Percentiles rank a stretch among this genome's conserved stretches.
Evolutionary conservation across 2,329 filamentous ascomycete genomes (phyloP).

Genomic region (Paraphaeosphaeria sporulosa): DNA sequence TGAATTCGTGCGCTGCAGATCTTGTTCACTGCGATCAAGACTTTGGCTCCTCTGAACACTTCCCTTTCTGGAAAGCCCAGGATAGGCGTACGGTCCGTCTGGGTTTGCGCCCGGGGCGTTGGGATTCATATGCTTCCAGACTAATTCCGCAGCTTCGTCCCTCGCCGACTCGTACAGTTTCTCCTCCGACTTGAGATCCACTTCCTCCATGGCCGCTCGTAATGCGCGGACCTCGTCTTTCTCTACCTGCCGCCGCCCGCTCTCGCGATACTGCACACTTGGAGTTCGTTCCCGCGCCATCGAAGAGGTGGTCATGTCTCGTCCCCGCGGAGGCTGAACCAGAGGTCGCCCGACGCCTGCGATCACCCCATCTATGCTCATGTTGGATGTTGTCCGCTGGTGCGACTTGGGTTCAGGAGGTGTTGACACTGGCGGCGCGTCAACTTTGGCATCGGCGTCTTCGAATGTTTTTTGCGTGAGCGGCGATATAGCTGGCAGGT

Average conservation of each 20-base stretch:
- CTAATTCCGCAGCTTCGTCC: constrained; percentile 79
- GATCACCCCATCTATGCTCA: constrained; percentile 39
- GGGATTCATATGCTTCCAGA: constrained; percentile 78
- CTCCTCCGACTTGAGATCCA: constrained; percentile 71
- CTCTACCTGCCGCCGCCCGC: constrained; percentile 79
- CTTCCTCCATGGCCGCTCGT: constrained; percentile 75
- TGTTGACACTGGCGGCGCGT: constrained; percentile 25
- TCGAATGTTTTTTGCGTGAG: constrained; percentile 34
- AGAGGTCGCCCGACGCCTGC: constrained; percentile 40
- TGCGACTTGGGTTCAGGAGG: constrained; percentile 36
- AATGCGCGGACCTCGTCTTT: constrained; percentile 77
- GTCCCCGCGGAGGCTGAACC: constrained; percentile 50
- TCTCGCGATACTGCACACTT: constrained; percentile 72
- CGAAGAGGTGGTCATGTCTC: constrained; percentile 50
- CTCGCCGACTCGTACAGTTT: constrained; percentile 74
- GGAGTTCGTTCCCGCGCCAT: constrained; percentile 59
- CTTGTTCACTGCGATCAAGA: constrained; percentile 38
- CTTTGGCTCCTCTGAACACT: constrained; percentile 69
- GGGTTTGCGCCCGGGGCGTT: constrained; percentile 68
- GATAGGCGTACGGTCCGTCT: constrained; percentile 62
- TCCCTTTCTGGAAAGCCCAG: constrained; percentile 72
- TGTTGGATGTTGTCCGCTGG: constrained; percentile 38
- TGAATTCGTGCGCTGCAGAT: constrained; percentile 43
- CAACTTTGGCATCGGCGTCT: constrained; percentile 32
- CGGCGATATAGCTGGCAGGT: constrained; percentile 36